A percentile compares a stretch with the other conserved stretches of the same genome.
Conservation (phyloP, 495 filamentous ascomycete genomes). For the Trypethelium eluteriae region DNA sequence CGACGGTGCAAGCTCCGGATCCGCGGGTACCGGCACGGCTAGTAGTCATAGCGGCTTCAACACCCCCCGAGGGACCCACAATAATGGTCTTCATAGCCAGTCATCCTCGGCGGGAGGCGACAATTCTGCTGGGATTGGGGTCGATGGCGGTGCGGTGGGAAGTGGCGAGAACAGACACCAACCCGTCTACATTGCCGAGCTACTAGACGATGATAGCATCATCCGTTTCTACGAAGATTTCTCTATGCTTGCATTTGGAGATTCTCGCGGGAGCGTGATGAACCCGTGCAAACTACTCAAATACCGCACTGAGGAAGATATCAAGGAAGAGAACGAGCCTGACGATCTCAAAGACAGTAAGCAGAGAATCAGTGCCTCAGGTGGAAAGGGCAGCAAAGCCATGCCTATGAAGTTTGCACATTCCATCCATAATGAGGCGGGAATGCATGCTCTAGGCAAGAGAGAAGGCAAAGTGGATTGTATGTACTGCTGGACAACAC, state of each 20-base stretch:
- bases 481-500: constrained; percentile 92
- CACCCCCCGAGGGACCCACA: constrained; percentile 40
- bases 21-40: constrained; percentile 29
- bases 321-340: constrained; percentile 6
- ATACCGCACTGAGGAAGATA: constrained; percentile 67
- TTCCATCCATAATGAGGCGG: constrained; percentile 64
- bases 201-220: constrained; percentile 88
- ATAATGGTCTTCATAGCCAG: constrained; percentile 16
- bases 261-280: constrained; percentile 74
- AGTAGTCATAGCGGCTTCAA: constrained; percentile 35
- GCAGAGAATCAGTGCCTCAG: constrained; percentile 19
- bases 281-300: constrained; percentile 78
- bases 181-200: constrained; percentile 81
- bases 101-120: constrained; percentile 4
- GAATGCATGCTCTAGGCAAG: constrained; percentile 63
- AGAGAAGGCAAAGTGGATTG: constrained; percentile 90
- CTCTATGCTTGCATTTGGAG: constrained; percentile 79
- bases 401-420: constrained; percentile 11
- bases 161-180: constrained; percentile 41
- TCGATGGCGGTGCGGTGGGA: constrained; percentile 12
- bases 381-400: constrained; percentile 14
- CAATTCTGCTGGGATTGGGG: constrained; percentile 9
- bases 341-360: constrained; percentile 24
- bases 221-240: constrained; percentile 96
- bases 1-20: constrained; percentile 25